Evolutionary conservation across 2,329 filamentous ascomycete genomes (phyloP), one percentile per base, ranked within the genome.

Genomic region (Trichoderma oligosporum): DNA sequence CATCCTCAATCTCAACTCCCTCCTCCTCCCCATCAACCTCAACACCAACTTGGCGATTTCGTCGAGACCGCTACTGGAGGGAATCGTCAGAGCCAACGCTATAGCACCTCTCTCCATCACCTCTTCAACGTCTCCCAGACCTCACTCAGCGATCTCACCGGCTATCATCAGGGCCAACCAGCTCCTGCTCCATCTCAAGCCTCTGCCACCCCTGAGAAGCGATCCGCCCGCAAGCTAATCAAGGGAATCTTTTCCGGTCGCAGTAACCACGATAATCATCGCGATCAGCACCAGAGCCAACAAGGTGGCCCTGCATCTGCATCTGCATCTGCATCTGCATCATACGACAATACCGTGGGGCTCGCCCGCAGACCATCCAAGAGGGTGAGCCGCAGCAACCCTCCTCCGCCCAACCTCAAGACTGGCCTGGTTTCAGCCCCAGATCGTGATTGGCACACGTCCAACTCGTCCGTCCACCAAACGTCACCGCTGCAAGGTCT

Each of bases 311-410:
- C 12, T 6, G 12, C 12, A 7, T 14, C 42, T n/a, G 5, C 16
- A 16, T 20, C 39, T 8, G 22, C 63, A 62, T 31, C 61, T 62
- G 45, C 65, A 66, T 44, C 67, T 70, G 46, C 69, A 66, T 54
- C 65, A 66, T 79, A 81, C 75, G 78, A 80, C 66, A 80, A 78
- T 65, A 74, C 73, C 59, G 62, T 70, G 46, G 76, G 76, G 49
- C 70, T 84, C 46, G 74, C 71, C 62, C 82, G 82, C 61, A 75
- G 80, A 63, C 75, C 78, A 29, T 86, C 83, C 42, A 84, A 82
- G 73, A 76, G 82, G 65, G 72, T 79, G 68, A 46, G 51, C 41
- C 41, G 36, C 41, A 80, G 79, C 76, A 76, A 78, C 61, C 70
- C n/a, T n/a, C n/a, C n/a, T n/a, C n/a, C 69, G 56, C 73, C 75